Evolutionary conservation across 208 protist species (phyloP).

Genomic region (Leishmania aethiopica): DNA sequence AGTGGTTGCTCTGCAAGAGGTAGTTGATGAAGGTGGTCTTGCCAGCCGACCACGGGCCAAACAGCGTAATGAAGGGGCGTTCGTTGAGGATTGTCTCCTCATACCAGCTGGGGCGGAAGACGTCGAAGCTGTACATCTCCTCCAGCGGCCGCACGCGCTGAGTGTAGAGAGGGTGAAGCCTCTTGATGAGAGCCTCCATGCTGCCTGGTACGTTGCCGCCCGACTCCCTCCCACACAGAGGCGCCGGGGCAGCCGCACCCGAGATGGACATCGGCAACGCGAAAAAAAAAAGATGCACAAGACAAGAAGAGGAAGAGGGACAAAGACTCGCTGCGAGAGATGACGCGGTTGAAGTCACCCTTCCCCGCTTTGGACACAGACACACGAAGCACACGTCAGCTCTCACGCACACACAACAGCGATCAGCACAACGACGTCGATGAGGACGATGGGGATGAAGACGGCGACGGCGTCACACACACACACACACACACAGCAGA

Average conservation of each 20-base stretch:
- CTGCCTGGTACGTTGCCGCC: conserved; percentile 38
- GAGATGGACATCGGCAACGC: background rate
- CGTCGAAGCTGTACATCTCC: conserved; percentile 70
- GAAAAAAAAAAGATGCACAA: background rate
- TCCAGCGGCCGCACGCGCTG: conserved; percentile 67
- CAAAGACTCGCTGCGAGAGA: background rate
- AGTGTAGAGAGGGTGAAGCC: conserved; percentile 58
- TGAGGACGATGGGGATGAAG: background rate
- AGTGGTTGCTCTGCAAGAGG: conserved; percentile 69
- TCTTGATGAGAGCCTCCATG: conserved; percentile 42
- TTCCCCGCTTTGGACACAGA: background rate
- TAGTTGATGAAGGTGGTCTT: conserved; percentile 88
- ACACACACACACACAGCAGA: background rate
- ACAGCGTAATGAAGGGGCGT: conserved; percentile 70
- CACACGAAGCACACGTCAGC: background rate
- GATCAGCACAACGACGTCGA: background rate
- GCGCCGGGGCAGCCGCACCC: background rate
- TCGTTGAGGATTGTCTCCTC: conserved; percentile 67
- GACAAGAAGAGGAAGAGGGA: background rate
- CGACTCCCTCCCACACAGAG: conserved; percentile 28
- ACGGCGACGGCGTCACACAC: background rate
- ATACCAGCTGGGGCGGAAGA: conserved; percentile 63
- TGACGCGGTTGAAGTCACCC: background rate
- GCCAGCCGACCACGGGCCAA: conserved; percentile 80
- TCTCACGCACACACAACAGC: background rate